Conservation (phyloP, 495 filamentous ascomycete species). For the Cenococcum geophilum region DNA sequence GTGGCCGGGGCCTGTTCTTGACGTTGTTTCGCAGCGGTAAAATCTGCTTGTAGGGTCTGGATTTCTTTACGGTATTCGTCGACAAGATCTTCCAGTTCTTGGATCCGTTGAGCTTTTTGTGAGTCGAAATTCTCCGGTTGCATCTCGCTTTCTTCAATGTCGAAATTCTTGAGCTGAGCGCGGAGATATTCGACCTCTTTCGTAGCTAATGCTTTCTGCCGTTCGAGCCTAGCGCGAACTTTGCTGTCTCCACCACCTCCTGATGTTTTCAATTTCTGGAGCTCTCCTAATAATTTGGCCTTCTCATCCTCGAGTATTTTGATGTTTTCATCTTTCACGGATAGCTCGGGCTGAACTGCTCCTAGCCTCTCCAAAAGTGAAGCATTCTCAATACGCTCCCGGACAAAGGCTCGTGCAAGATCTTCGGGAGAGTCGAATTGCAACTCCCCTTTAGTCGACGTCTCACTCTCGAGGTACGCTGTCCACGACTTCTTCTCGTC, state of each 20-base stretch:
- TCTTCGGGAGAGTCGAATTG: conserved; percentile 84
- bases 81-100: conserved; percentile 75
- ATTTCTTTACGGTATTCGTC: conserved; percentile 86
- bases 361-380: conserved; percentile 73
- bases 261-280: conserved; percentile 60
- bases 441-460: conserved; percentile 46
- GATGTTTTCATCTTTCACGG: conserved; percentile 74
- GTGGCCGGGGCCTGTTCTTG: conserved; percentile 36
- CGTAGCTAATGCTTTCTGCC: conserved; percentile 73
- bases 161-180: conserved; percentile 85
- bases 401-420: conserved; percentile 76
- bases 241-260: conserved; percentile 43
- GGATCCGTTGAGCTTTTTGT: conserved; percentile 66
- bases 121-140: conserved; percentile 70
- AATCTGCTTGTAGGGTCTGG: conserved; percentile 62
- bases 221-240: conserved; percentile 66
- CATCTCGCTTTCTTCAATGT: conserved; percentile 81
- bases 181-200: conserved; percentile 94
- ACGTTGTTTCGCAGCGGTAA: conserved; percentile 50
- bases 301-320: conserved; percentile 64
- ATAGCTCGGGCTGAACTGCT: conserved; percentile 66
- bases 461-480: conserved; percentile 70
- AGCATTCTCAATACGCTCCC: conserved; percentile 72
- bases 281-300: conserved; percentile 51
- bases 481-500: conserved; percentile 84